These are phyloP conservation scores for Fusarium austroafricanum DNA, from an alignment of 2,329 filamentous ascomycete genomes.

Conservation along the genomic window DNA sequence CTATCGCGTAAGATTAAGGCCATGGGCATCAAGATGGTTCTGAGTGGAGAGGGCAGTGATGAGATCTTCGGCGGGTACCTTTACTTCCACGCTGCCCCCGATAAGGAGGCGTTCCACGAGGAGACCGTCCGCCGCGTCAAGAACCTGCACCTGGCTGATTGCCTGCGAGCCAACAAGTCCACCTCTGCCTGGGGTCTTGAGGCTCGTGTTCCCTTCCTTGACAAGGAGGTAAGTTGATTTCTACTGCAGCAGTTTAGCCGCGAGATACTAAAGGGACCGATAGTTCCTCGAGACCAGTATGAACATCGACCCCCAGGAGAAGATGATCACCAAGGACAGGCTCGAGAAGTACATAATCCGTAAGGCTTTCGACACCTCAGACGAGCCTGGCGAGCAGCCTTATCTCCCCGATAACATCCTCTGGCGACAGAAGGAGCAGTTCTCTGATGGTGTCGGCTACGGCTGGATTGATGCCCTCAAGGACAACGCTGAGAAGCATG, in stretches of 20 bases:
- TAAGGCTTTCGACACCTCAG: slow-evolving; percentile 94
- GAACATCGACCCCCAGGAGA: slow-evolving; percentile 93
- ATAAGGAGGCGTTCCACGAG: slow-evolving; percentile 92
- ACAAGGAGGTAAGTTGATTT: slow-evolving; percentile 77
- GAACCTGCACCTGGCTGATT: slow-evolving; percentile 96
- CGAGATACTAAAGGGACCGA: slow-evolving; percentile 35
- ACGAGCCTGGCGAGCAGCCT: slow-evolving; percentile 81
- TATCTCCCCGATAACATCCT: slow-evolving; percentile 98
- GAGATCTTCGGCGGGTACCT: slow-evolving; percentile 99
- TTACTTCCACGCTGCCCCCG: slow-evolving; percentile 95
- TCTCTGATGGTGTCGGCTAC: slow-evolving; percentile 98
- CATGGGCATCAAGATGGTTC: slow-evolving; percentile 99
- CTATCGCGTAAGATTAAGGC: slow-evolving; percentile 99
- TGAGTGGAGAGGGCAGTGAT: slow-evolving; percentile 95
- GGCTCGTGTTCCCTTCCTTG: slow-evolving; percentile 96
- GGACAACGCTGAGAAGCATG: slow-evolving; percentile 88
- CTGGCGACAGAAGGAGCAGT: slow-evolving; percentile 99
- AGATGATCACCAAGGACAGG: slow-evolving; percentile 90
- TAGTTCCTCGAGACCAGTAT: slow-evolving; percentile 91
- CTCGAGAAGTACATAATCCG: slow-evolving; percentile 99
- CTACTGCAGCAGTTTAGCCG: neutral
- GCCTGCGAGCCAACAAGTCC: slow-evolving; percentile 98
- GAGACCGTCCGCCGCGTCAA: slow-evolving; percentile 95
- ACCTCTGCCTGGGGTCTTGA: slow-evolving; percentile 98
- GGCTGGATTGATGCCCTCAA: slow-evolving; percentile 99